phyloP scores from a whole-genome alignment of 257 asterid genomes.

The Nicotiana benthamiana region DNA sequence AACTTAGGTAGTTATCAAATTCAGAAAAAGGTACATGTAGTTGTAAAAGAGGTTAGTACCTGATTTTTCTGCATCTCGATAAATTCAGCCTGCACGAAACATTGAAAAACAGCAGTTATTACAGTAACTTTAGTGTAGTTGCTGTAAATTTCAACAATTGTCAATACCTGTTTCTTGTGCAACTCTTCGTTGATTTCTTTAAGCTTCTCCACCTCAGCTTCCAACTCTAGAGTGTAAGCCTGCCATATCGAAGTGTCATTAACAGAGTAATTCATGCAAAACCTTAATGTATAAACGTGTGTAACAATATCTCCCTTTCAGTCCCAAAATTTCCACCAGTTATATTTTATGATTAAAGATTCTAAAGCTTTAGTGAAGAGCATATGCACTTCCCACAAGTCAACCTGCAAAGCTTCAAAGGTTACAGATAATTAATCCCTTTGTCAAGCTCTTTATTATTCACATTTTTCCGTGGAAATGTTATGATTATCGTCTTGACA shows the following conservation, averaged over 20 bases:
- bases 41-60: slow-evolving; percentile 32
- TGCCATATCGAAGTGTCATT: slow-evolving; percentile 16
- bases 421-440: neutral
- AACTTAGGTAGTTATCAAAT: neutral
- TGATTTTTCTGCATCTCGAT: slow-evolving; percentile 65
- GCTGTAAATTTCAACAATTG: neutral
- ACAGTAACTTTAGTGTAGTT: neutral
- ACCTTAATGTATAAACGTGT: neutral
- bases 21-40: neutral
- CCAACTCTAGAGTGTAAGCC: slow-evolving; percentile 92
- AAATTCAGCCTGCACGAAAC: slow-evolving; percentile 49
- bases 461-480: neutral
- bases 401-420: neutral
- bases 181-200: slow-evolving; percentile 61
- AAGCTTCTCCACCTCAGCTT: slow-evolving; percentile 81
- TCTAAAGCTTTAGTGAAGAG: neutral
- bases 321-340: neutral
- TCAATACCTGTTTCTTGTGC: slow-evolving; percentile 62
- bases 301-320: neutral
- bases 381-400: neutral
- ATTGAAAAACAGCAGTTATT: neutral
- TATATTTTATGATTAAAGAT: neutral
- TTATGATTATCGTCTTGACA: neutral
- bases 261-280: neutral
- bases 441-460: neutral